These are phyloP conservation scores for Funneliformis geosporum DNA, from an alignment of 192 early-diverging fungal genomes.

Conservation along the genomic window DNA sequence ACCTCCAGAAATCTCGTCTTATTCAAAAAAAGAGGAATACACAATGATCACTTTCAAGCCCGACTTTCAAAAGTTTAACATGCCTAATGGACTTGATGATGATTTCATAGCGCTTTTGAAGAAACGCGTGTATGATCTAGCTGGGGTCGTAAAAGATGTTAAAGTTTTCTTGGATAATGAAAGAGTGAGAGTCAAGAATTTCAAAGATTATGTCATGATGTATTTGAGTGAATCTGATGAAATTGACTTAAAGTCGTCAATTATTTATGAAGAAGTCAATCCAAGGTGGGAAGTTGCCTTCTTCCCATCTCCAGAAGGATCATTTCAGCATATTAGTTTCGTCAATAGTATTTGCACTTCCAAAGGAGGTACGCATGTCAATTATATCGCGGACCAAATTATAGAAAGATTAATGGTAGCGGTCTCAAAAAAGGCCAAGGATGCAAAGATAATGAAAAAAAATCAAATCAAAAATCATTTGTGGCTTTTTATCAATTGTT, in stretches of 20 bases:
- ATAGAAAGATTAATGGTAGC: constrained; percentile 66
- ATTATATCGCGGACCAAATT: constrained; percentile 81
- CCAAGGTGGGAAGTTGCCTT: constrained; percentile 95
- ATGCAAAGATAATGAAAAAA: constrained; percentile 64
- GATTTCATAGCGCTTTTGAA: constrained; percentile 86
- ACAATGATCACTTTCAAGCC: constrained; percentile 95
- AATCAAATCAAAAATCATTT: constrained; percentile 88
- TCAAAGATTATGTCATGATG: constrained; percentile 88
- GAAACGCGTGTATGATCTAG: constrained; percentile 93
- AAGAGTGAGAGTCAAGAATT: constrained; percentile 79
- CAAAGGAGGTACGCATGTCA: constrained; percentile 91
- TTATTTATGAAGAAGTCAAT: constrained; percentile 76
- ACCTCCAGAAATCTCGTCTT: constrained; percentile 71
- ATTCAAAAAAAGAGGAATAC: constrained; percentile 75
- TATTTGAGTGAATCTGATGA: constrained; percentile 51
- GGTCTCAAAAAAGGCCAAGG: constrained; percentile 76
- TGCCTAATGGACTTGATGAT: constrained; percentile 69
- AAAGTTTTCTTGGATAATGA: constrained; percentile 88
- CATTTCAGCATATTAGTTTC: constrained; percentile 93
- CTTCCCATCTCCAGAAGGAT: constrained; percentile 81
- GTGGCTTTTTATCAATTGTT: constrained; percentile 91
- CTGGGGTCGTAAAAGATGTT: constrained; percentile 79
- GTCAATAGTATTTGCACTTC: constrained; percentile 96
- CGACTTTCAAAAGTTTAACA: constrained; percentile 88
- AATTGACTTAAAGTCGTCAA: constrained; percentile 39